phyloP scores from a whole-genome alignment of 2,329 filamentous ascomycete species.

The Talaromyces amestolkiae region DNA sequence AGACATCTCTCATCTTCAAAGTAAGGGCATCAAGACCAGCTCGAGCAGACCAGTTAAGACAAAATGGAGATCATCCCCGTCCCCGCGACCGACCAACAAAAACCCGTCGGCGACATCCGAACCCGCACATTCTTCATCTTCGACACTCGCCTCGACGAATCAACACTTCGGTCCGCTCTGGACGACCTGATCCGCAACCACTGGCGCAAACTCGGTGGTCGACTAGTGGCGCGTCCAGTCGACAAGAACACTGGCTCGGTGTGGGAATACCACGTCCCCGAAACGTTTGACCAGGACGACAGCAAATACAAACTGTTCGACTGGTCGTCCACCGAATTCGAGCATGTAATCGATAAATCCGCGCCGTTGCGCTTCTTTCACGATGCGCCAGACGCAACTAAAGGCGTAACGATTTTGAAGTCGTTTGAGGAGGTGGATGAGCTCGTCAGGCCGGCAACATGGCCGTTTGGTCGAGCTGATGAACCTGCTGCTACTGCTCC shows the following conservation, averaged over 20 bases:
- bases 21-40: background rate
- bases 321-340: background rate
- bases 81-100: constrained; percentile 1
- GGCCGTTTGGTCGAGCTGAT: background rate
- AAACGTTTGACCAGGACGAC: background rate
- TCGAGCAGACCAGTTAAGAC: background rate
- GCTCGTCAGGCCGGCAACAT: background rate
- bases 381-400: background rate
- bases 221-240: background rate
- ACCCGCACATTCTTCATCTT: constrained; percentile 7
- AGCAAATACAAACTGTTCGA: constrained; percentile 1
- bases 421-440: background rate
- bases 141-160: background rate
- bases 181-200: constrained; percentile 4
- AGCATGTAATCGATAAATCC: background rate
- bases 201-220: constrained; percentile 10
- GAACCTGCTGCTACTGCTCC: background rate
- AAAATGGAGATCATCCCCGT: constrained; percentile 10
- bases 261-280: constrained; percentile 2
- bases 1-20: background rate
- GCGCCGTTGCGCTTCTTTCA: background rate
- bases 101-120: background rate
- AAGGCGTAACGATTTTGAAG: background rate
- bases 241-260: background rate
- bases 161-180: background rate